phyloP scores from a whole-genome alignment of 2,329 filamentous ascomycete species.

The Pseudocercospora macadamiae region DNA sequence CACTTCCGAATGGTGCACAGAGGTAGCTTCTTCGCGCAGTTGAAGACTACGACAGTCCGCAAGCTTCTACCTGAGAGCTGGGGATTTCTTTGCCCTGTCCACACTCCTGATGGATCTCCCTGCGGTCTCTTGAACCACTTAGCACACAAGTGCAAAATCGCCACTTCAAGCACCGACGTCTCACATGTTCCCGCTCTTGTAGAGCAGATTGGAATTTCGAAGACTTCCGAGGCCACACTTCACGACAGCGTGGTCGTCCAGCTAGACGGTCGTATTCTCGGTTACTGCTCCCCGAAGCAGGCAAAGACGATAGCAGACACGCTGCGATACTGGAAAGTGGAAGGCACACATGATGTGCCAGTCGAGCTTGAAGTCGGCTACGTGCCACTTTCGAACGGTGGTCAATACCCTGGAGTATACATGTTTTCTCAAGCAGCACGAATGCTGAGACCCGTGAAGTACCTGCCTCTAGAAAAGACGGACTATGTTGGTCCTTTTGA shows the following conservation, averaged over 20 bases:
- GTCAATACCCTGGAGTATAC: conserved; percentile 96
- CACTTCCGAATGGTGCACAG: conserved; percentile 99
- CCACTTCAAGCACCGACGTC: conserved; percentile 73
- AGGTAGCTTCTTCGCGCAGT: conserved; percentile 96
- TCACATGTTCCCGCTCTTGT: conserved; percentile 74
- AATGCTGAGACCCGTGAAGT: conserved; percentile 91
- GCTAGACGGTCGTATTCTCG: conserved; percentile 85
- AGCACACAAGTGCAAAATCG: conserved; percentile 89
- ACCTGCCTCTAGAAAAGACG: conserved; percentile 80
- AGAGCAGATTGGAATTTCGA: conserved; percentile 76
- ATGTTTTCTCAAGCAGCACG: conserved; percentile 83
- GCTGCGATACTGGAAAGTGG: conserved; percentile 92
- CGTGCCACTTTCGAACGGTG: conserved; percentile 81
- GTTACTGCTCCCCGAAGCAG: conserved; percentile 85
- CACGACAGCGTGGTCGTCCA: conserved; percentile 87
- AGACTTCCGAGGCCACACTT: conserved; percentile 74
- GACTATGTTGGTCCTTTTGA: conserved; percentile 93
- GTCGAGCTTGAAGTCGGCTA: conserved; percentile 87
- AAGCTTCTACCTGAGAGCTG: conserved; percentile 95
- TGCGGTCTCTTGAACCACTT: conserved; percentile 95
- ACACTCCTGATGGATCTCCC: conserved; percentile 93
- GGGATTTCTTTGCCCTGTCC: conserved; percentile 96
- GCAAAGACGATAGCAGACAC: conserved; percentile 82
- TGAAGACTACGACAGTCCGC: conserved; percentile 95
- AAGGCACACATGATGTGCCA: conserved; percentile 79